Percentiles rank a stretch among this genome's conserved stretches.
Conservation (phyloP, 176 grass and related monocot species). For the Leersia perrieri region DNA sequence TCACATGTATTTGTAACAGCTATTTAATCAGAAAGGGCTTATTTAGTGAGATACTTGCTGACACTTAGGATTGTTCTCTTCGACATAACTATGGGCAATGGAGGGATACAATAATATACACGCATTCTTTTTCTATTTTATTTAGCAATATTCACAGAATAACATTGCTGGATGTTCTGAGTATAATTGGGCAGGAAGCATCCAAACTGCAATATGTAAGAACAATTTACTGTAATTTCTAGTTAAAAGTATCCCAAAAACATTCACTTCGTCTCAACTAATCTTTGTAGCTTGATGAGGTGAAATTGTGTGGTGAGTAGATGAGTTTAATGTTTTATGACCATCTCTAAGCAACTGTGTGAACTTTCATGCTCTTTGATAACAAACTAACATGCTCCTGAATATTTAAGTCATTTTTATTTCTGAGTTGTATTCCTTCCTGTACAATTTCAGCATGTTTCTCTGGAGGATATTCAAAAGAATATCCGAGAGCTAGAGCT, state of each 20-base stretch:
- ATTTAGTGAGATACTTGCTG: not conserved
- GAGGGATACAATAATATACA: not conserved
- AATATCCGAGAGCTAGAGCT: constrained; percentile 68
- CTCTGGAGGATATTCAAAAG: constrained; percentile 78
- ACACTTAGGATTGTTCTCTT: not conserved
- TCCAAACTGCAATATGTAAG: constrained; percentile 1
- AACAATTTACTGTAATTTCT: not conserved
- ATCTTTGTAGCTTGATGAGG: not conserved
- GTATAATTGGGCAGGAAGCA: not conserved
- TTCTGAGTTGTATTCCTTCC: not conserved
- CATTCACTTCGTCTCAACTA: not conserved
- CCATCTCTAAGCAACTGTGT: constrained; percentile 33
- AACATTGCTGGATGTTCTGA: not conserved
- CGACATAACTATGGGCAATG: not conserved
- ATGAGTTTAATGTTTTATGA: constrained; percentile 20
- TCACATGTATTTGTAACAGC: not conserved
- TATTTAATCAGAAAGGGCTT: constrained; percentile 28
- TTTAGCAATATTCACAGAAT: constrained; percentile 22
- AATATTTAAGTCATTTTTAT: constrained; percentile 1
- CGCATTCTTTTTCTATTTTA: not conserved
- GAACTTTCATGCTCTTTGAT: not conserved
- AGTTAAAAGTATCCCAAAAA: not conserved
- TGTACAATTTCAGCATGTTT: constrained; percentile 61
- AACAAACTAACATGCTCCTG: constrained; percentile 5
- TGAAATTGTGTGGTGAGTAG: constrained; percentile 5